Percentiles rank a stretch among this genome's conserved stretches.
Evolutionary conservation across 148 eudicot genomes (phyloP).

Genomic region (Cornus controversa): DNA sequence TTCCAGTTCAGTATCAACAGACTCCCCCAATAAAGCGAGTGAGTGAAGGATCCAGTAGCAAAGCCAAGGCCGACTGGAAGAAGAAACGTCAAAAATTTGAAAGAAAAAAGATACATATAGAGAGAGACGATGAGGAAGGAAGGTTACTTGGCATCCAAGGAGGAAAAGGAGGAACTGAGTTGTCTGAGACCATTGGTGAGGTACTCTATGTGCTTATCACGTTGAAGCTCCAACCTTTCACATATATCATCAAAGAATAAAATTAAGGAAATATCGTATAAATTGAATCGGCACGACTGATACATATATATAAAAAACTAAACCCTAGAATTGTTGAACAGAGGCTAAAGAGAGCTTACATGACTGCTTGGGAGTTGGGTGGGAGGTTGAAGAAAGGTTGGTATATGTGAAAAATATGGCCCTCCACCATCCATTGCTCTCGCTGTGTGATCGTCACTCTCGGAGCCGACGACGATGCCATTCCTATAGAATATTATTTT

Average conservation of each 20-base stretch:
- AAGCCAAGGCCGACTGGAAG: constrained; percentile 92
- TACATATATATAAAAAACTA: not conserved
- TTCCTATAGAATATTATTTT: not conserved
- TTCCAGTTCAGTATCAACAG: constrained; percentile 57
- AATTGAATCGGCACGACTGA: not conserved
- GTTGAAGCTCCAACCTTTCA: constrained; percentile 67
- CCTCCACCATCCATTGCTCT: constrained; percentile 68
- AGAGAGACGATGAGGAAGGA: constrained; percentile 1
- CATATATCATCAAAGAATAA: not conserved
- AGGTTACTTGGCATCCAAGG: constrained; percentile 81
- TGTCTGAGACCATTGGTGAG: constrained; percentile 61
- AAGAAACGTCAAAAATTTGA: not conserved
- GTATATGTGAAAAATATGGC: constrained; percentile 53
- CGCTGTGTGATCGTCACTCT: constrained; percentile 47
- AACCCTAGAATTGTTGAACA: constrained; percentile 9
- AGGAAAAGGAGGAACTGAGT: constrained; percentile 59
- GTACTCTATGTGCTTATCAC: constrained; percentile 57
- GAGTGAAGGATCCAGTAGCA: constrained; percentile 98
- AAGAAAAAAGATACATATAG: not conserved
- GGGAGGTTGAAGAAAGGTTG: constrained; percentile 46
- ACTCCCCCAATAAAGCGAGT: constrained; percentile 75
- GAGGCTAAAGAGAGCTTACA: constrained; percentile 33
- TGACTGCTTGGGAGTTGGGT: constrained; percentile 42
- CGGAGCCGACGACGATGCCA: constrained; percentile 6
- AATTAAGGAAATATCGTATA: no score